Conservation (phyloP, 148 eudicot species). For the Cornus kousa region DNA sequence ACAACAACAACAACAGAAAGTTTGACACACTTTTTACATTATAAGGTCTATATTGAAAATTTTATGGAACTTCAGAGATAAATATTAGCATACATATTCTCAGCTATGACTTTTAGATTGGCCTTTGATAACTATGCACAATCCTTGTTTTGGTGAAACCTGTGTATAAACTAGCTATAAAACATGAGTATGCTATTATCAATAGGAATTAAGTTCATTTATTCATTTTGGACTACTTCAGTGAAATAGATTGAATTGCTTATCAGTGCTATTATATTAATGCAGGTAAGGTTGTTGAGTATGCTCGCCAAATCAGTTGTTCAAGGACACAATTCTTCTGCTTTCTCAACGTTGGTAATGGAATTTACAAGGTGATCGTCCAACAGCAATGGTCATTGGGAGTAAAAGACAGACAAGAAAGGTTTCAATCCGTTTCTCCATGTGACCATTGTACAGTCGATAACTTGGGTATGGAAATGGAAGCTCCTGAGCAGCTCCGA, state of each 20-base stretch:
- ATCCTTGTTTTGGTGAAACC: neutral
- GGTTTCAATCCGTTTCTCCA: too few relatives aligned
- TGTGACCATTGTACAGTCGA: neutral
- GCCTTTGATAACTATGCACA: neutral
- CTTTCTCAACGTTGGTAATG: constrained; percentile 72
- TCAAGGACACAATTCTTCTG: constrained; percentile 43
- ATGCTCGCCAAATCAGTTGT: constrained; percentile 61
- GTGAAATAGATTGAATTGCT: neutral
- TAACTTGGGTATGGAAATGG: neutral
- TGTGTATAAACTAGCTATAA: neutral
- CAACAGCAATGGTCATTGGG: constrained; percentile 15
- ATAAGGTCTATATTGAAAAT: neutral
- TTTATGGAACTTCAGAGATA: neutral
- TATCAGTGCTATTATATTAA: neutral
- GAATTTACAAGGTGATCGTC: constrained; percentile 69
- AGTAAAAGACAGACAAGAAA: neutral
- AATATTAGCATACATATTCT: neutral
- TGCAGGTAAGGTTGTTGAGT: constrained; percentile 75
- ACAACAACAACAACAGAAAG: neutral
- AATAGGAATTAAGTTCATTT: neutral
- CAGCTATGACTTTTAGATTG: neutral
- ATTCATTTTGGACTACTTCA: neutral
- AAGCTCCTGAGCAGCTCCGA: neutral
- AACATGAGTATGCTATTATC: neutral
- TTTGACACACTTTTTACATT: neutral